Base-by-base conservation (phyloP, 352 stramenopile genomes). In the Elongisporangium undulatum region DNA sequence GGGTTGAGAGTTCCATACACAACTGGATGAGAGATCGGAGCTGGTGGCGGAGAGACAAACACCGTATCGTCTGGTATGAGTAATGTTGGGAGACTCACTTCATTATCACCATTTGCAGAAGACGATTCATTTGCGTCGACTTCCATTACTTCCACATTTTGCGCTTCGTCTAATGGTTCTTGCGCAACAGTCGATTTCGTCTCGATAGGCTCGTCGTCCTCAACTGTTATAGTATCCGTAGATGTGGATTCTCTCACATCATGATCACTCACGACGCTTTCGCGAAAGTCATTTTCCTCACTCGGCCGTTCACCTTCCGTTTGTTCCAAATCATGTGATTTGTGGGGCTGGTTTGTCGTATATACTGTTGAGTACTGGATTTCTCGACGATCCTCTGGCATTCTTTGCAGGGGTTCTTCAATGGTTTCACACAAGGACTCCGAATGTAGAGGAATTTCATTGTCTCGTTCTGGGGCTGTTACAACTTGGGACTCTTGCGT, bases 1-100 rank as follows among this genome's bases (percentile, higher is more conserved):
- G 70, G 67, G 41, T 71, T 72, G 64, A 77, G 74, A 2, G 67
- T 67, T 7, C 70, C 70, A 62, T 66, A 51, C 13, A 77, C 56
- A 9, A 70, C 55, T 56, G 63, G 38, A 12, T 56, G 20, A 41
- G 2, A 24, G 7, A 50, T 49, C 4, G 69, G 69, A 19, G 64
- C 67, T 49, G 70, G 67, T 2, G 67, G 70, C 21, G 67, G 70
- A 3, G 63, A 0, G 10, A 45, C 34, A 45, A 17, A 45, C 13
- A 45, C 34, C 16, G 34, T 3, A 45, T 45, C 34, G 26, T 38
- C 26, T 9, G 12, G 26, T 38, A 38, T 12, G 34, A 45, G 0
- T 12, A 12, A 45, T 45, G 10, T 2, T 3, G 34, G 13, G 13
- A 45, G 9, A 45, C 34, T 4, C 34, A 45, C 10, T 45, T 45